These are phyloP conservation scores for Termitomyces sp. DNA, from an alignment of 768 basidiomycete species.

Conservation along the genomic window DNA sequence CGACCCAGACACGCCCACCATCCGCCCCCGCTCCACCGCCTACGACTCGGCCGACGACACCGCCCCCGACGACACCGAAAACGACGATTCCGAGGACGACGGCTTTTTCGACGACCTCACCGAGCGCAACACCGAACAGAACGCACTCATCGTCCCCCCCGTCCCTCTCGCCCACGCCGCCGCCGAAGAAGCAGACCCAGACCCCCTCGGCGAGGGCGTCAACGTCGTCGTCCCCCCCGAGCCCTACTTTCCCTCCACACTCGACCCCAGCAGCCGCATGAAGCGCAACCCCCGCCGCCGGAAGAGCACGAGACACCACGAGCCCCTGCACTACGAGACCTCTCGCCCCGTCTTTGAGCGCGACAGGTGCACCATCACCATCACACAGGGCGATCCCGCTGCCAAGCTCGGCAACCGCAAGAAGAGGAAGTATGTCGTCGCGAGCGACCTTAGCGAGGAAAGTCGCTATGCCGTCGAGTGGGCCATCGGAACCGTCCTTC, in stretches of 20 bases:
- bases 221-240: conserved; percentile 84
- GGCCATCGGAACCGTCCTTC: conserved; percentile 93
- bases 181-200: conserved; percentile 65
- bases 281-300: conserved; percentile 50
- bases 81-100: conserved; percentile 30
- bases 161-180: conserved; percentile 30
- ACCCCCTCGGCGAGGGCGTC: conserved; percentile 89
- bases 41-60: conserved; percentile 67
- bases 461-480: conserved; percentile 94
- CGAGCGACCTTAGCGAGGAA: conserved; percentile 94
- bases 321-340: conserved; percentile 62
- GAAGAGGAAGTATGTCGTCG: conserved; percentile 77
- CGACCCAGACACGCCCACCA: conserved; percentile 47
- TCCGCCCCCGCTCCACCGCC: conserved; percentile 56
- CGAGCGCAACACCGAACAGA: conserved; percentile 84
- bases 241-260: conserved; percentile 75
- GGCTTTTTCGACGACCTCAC: conserved; percentile 76
- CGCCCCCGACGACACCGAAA: conserved; percentile 50
- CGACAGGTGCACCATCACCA: conserved; percentile 86
- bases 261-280: conserved; percentile 44
- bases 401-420: conserved; percentile 50
- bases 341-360: conserved; percentile 83
- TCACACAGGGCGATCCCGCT: conserved; percentile 83
- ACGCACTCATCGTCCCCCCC: conserved; percentile 48
- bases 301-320: conserved; percentile 61